phyloP scores from a whole-genome alignment of 1,139 yeast species.

The Kluyveromyces sp. region DNA sequence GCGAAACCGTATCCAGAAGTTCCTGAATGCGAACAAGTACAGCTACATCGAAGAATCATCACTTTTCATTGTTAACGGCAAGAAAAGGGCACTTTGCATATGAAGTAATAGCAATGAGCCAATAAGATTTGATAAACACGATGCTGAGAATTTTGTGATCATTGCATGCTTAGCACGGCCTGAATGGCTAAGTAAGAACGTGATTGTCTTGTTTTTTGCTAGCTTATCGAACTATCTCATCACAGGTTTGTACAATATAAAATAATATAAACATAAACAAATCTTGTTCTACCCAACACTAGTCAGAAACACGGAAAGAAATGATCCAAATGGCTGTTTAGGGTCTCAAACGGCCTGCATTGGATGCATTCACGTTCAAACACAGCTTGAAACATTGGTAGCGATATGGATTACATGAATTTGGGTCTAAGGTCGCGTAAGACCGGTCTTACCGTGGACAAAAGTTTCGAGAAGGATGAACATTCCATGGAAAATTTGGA shows the following conservation, averaged over 20 bases:
- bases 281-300: neutral
- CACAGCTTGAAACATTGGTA: neutral
- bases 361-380: neutral
- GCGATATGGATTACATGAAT: slow-evolving; percentile 41
- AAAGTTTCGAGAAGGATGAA: slow-evolving; percentile 51
- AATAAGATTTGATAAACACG: neutral
- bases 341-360: no score
- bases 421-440: slow-evolving; percentile 53
- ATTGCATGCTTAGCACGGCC: neutral
- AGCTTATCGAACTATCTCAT: no score
- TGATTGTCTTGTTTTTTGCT: no score
- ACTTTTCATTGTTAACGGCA: slow-evolving; percentile 41
- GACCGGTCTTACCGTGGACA: slow-evolving; percentile 50
- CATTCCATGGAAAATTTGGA: slow-evolving; percentile 75
- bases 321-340: neutral
- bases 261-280: neutral
- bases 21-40: slow-evolving; percentile 34
- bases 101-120: neutral
- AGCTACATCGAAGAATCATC: slow-evolving; percentile 42
- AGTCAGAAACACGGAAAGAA: neutral
- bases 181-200: neutral
- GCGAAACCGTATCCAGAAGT: slow-evolving; percentile 35
- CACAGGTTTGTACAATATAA: neutral
- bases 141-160: no score
- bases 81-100: slow-evolving; percentile 9